A percentile compares a stretch with the other conserved stretches of the same genome.
Conservation (phyloP, 2,329 filamentous ascomycete genomes). For the Rutstroemia sp. region DNA sequence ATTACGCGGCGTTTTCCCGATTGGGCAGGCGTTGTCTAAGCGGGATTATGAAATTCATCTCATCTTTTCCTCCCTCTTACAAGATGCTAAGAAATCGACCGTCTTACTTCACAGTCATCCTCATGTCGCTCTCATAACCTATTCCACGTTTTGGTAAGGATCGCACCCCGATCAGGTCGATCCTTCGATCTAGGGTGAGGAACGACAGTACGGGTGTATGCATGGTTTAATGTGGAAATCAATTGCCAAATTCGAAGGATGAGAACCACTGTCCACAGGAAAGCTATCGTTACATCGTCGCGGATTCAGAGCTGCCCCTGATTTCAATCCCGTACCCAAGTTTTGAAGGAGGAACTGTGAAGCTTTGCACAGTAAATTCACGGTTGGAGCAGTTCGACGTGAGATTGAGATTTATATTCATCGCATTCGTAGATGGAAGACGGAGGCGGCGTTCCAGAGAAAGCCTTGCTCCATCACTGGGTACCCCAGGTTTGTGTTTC, state of each 20-base stretch:
- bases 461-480: neutral
- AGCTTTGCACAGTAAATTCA: neutral
- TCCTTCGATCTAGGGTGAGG: slow-evolving; percentile 1
- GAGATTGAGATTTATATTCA: neutral
- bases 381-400: neutral
- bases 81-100: slow-evolving; percentile 1
- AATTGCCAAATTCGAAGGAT: neutral
- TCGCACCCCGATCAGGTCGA: neutral
- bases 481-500: slow-evolving; percentile 5
- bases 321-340: neutral
- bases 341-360: neutral
- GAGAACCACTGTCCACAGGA: neutral
- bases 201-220: too few relatives aligned
- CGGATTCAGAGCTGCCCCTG: neutral
- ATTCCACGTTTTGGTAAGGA: slow-evolving; percentile 10
- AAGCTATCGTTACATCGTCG: slow-evolving; percentile 4
- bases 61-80: neutral
- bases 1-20: too few relatives aligned
- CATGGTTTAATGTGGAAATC: slow-evolving; percentile 3
- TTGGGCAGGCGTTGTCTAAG: too few relatives aligned
- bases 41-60: neutral
- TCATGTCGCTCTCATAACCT: neutral
- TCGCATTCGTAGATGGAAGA: neutral
- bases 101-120: slow-evolving; percentile 5
- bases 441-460: neutral